Evolutionary conservation across 306 rosid species (phyloP).

Genomic region (Sophora flavescens): DNA sequence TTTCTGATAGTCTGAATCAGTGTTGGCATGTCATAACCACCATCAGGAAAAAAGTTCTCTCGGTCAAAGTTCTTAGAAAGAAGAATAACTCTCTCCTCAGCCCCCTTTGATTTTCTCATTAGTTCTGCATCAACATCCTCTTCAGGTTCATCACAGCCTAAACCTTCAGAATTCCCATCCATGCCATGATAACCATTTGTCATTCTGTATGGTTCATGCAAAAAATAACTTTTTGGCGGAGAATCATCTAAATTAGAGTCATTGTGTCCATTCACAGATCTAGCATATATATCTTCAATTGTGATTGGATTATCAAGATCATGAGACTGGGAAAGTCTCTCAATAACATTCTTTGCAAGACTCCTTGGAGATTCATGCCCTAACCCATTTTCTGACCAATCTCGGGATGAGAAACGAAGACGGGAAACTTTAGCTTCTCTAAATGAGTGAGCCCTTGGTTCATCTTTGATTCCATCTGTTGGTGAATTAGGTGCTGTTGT

Average conservation of each 20-base stretch:
- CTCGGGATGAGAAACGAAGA: conserved; percentile 61
- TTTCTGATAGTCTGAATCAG: conserved; percentile 71
- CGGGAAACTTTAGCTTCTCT: conserved; percentile 69
- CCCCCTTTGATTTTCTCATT: conserved; percentile 71
- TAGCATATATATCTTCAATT: conserved; percentile 75
- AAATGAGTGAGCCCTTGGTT: conserved; percentile 73
- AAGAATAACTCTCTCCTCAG: conserved; percentile 76
- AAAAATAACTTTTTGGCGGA: conserved; percentile 51
- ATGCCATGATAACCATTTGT: conserved; percentile 55
- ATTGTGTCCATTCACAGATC: conserved; percentile 58
- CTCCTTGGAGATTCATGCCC: conserved; percentile 84
- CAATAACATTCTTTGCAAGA: conserved; percentile 86
- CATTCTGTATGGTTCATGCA: conserved; percentile 59
- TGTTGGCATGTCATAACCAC: conserved; percentile 66
- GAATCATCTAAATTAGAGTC: conserved; percentile 60
- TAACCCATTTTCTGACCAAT: conserved; percentile 73
- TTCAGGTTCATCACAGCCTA: conserved; percentile 58
- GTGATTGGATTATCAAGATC: conserved; percentile 72
- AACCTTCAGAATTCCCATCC: conserved; percentile 50
- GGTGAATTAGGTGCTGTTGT: conserved; percentile 78
- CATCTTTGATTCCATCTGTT: conserved; percentile 57
- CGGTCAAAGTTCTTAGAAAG: conserved; percentile 73
- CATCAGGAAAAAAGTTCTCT: conserved; percentile 65
- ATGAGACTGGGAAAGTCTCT: conserved; percentile 81
- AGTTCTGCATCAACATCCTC: conserved; percentile 70